These are phyloP conservation scores for Paraphoma chrysanthemicola DNA, from an alignment of 2,329 filamentous ascomycete species.

Conservation along the genomic window DNA sequence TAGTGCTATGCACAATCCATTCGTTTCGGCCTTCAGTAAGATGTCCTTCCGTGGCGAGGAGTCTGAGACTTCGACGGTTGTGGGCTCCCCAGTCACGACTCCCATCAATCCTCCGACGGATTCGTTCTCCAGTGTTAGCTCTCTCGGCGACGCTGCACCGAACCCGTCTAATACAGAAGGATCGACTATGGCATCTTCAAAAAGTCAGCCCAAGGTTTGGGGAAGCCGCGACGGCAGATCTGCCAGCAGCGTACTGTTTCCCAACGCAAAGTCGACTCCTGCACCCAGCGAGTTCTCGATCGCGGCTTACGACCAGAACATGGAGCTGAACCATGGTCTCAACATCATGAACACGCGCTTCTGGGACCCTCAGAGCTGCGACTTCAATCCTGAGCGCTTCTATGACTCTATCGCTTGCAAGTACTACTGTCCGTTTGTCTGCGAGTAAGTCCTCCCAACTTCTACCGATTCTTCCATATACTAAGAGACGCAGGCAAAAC, in stretches of 20 bases:
- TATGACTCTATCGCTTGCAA: constrained; percentile 50
- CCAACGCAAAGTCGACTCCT: constrained; percentile 39
- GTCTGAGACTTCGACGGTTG: constrained; percentile 13
- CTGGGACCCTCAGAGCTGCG: constrained; percentile 58
- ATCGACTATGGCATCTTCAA: constrained; percentile 5
- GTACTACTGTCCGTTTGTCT: constrained; percentile 64
- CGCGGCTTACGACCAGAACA: constrained; percentile 30
- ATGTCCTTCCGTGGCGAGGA: constrained; percentile 23
- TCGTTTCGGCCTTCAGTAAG: constrained; percentile 13
- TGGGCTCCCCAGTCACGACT: constrained; percentile 10
- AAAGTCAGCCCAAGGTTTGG: constrained; percentile 30
- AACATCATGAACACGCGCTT: constrained; percentile 52
- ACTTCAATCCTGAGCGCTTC: constrained; percentile 60
- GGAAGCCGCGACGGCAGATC: constrained; percentile 24
- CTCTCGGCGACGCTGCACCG: no score
- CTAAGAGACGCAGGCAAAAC: constrained; percentile 25
- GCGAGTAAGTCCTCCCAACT: constrained; percentile 53
- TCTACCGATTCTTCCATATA: neutral
- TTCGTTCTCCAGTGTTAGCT: no score
- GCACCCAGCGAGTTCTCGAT: constrained; percentile 38
- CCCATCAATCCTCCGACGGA: neutral
- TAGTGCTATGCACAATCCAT: constrained; percentile 1
- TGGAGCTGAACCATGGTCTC: constrained; percentile 34
- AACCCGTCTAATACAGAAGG: neutral
- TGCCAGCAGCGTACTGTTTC: constrained; percentile 43